Evolutionary conservation across 2,329 filamentous ascomycete species (phyloP), one percentile per base, ranked within the genome.

Genomic region (Xylaria sp.): DNA sequence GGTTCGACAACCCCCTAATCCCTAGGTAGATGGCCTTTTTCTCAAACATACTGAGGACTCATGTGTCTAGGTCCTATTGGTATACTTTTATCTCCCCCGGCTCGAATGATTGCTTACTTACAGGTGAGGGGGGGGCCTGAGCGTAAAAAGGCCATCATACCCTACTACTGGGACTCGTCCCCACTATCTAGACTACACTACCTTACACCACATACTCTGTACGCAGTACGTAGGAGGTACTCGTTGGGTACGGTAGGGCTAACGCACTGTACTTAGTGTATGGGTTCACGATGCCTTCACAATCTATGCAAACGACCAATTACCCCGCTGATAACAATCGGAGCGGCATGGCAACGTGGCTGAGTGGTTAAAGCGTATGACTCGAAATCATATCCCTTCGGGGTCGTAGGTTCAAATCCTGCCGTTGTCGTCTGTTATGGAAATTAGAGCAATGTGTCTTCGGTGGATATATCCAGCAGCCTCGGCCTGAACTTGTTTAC

Each of bases 361-460:
- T 57, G 65, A 61, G 65, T 65, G 51, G 65, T 65, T 57, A 64
- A 55, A 61, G 50, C 57, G 56, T 65, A 61, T 36, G 61, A 64
- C 61, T 59, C 47, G 61, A 54, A 56, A 61, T 61, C 49, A 54
- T 65, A 65, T 65, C 63, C 57, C 57, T 65, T 65, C 50, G 51
- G 63, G 57, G 63, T 57, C 44, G 44, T 61, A 61, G 57, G 63
- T 65, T 53, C 51, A 55, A 29, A n/a, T 42, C 36, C 22, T 55
- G 53, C 22, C 33, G 36, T 55, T 42, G 36, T 39, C 51, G 51
- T 44, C 7, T n/a, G n/a, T n/a, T n/a, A n/a, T n/a, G n/a, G n/a
- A n/a, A n/a, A n/a, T n/a, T n/a, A n/a, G n/a, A n/a, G n/a, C n/a
- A n/a, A n/a, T n/a, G n/a, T n/a, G n/a, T n/a, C n/a, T n/a, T n/a